Conservation (phyloP, 2,329 filamentous ascomycete genomes). For the Oidium heveae region DNA sequence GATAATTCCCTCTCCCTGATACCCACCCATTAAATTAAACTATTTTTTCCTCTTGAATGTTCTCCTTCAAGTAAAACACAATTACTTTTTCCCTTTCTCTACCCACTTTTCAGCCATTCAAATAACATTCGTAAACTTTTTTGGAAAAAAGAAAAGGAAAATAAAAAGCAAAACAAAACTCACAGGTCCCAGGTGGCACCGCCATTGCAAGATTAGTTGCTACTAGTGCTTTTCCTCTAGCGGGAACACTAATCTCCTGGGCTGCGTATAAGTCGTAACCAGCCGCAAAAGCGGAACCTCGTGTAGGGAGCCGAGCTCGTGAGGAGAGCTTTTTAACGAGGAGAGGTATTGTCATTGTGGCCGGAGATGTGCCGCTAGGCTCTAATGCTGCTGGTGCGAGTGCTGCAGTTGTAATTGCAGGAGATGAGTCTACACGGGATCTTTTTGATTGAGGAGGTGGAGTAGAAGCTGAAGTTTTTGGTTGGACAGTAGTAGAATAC, state of each 20-base stretch:
- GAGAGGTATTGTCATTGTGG: constrained; percentile 7
- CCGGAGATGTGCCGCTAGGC: not conserved
- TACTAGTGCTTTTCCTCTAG: constrained; percentile 62
- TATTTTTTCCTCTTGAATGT: no score
- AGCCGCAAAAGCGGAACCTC: constrained; percentile 70
- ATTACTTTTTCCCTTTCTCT: no score
- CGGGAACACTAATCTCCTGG: constrained; percentile 48
- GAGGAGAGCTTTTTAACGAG: constrained; percentile 63
- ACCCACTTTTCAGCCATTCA: no score
- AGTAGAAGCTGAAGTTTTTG: no score
- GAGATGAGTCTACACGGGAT: not conserved
- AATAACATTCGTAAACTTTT: no score
- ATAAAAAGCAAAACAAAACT: constrained; percentile 13
- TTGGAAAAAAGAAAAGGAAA: no score
- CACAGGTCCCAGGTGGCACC: constrained; percentile 74
- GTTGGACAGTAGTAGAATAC: no score
- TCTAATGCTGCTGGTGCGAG: not conserved
- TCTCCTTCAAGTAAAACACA: no score
- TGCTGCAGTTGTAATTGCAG: not conserved
- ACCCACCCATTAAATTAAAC: no score
- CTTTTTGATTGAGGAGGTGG: no score
- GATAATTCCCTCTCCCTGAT: no score
- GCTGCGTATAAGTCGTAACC: constrained; percentile 85
- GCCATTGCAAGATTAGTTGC: constrained; percentile 82
- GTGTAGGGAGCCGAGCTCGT: constrained; percentile 58